A percentile compares a stretch with the other conserved stretches of the same genome.
Conservation (phyloP, 2,329 filamentous ascomycete species). For the Hypoxylon sp. region DNA sequence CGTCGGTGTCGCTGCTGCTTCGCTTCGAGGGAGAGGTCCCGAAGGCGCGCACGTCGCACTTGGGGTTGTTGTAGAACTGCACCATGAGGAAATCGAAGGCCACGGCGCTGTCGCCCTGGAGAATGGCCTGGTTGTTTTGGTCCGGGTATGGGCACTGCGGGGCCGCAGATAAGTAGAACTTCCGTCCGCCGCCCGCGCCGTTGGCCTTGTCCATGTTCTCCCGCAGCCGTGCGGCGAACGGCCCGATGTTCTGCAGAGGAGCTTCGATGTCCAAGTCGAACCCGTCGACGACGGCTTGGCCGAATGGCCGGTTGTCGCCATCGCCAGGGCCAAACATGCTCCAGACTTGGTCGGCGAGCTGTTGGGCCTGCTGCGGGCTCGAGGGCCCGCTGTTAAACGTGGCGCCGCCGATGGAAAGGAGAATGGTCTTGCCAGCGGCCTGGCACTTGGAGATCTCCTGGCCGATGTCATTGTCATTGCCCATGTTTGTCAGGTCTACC, state of each 20-base stretch:
- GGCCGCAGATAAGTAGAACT: slow-evolving; percentile 72
- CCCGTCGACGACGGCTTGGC: slow-evolving; percentile 74
- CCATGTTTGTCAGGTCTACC: slow-evolving; percentile 76
- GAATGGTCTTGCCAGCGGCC: slow-evolving; percentile 74
- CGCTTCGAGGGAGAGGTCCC: slow-evolving; percentile 26
- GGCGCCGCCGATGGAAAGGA: slow-evolving; percentile 78
- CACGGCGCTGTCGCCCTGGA: slow-evolving; percentile 63
- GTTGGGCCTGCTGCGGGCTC: slow-evolving; percentile 64
- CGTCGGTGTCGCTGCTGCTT: slow-evolving; percentile 49
- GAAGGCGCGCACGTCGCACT: slow-evolving; percentile 71
- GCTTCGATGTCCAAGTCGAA: slow-evolving; percentile 82
- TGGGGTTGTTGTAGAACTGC: slow-evolving; percentile 76
- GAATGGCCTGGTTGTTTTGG: slow-evolving; percentile 66
- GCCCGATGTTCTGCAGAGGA: slow-evolving; percentile 68
- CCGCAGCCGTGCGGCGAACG: slow-evolving; percentile 72
- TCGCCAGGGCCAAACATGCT: slow-evolving; percentile 74
- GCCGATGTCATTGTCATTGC: slow-evolving; percentile 59
- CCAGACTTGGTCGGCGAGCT: slow-evolving; percentile 73
- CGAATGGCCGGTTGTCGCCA: slow-evolving; percentile 73
- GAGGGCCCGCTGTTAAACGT: slow-evolving; percentile 73
- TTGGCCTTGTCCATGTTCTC: slow-evolving; percentile 62
- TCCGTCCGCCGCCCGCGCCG: slow-evolving; percentile 59
- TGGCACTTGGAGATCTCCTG: slow-evolving; percentile 71
- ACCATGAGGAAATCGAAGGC: slow-evolving; percentile 72
- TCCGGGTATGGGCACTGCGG: slow-evolving; percentile 78